Percentiles rank a stretch among this genome's conserved stretches.
phyloP scores from a whole-genome alignment of 176 grass and related monocot genomes.

The Thalia dealbata region DNA sequence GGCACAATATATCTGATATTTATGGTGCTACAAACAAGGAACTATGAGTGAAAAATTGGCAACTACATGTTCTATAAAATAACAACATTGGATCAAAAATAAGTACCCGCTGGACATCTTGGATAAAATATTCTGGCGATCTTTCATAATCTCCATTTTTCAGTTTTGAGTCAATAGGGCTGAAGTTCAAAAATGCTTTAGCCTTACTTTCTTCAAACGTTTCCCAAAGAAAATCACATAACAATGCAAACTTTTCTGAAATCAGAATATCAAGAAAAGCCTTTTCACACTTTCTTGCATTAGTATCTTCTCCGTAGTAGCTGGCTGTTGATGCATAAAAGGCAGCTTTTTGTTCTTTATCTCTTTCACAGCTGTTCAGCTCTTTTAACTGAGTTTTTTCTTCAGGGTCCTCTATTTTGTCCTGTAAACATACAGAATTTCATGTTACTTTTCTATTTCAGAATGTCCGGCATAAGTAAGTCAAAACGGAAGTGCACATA shows the following conservation, averaged over 20 bases:
- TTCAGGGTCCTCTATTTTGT: background rate
- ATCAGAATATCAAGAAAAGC: conserved; percentile 56
- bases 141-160: conserved; percentile 62
- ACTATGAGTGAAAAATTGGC: background rate
- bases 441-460: background rate
- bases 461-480: background rate
- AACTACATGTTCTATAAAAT: background rate
- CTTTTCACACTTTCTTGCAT: conserved; percentile 53
- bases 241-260: conserved; percentile 70
- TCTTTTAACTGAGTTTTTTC: background rate
- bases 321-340: background rate
- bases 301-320: conserved; percentile 28
- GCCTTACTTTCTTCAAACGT: conserved; percentile 45
- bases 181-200: conserved; percentile 46
- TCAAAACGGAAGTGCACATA: background rate
- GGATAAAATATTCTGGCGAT: conserved; percentile 40
- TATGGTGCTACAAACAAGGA: background rate
- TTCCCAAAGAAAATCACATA: conserved; percentile 62
- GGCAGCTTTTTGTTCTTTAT: background rate
- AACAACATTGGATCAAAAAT: conserved; percentile 9
- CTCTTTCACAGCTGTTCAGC: background rate
- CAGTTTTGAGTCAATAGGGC: conserved; percentile 59
- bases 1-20: background rate
- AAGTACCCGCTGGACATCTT: conserved; percentile 66
- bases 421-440: background rate